phyloP scores from a whole-genome alignment of 208 protist species.

The Strigomonas culicis region DNA sequence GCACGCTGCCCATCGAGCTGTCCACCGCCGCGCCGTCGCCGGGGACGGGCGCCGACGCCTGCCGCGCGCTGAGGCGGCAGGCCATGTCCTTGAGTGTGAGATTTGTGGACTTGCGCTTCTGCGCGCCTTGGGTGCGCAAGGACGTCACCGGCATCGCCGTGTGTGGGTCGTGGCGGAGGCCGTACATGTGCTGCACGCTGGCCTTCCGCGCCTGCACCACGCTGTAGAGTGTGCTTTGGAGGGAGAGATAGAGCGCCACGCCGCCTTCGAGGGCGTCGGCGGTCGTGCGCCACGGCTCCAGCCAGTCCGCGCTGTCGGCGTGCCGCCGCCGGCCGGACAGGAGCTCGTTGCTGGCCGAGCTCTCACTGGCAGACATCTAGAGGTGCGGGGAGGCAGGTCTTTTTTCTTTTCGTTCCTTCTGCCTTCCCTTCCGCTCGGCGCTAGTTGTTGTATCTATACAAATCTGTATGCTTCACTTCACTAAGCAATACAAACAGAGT shows the following conservation, averaged over 20 bases:
- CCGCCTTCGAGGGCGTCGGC: constrained; percentile 33
- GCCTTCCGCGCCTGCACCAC: constrained; percentile 24
- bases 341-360: too few species aligned
- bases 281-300: constrained; percentile 49
- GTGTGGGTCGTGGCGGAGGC: constrained; percentile 6
- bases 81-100: constrained; percentile 4
- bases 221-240: constrained; percentile 32
- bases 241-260: constrained; percentile 32
- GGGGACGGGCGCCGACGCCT: constrained; percentile 9
- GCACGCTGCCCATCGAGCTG: too few species aligned
- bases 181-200: constrained; percentile 30
- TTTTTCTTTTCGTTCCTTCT: too few species aligned
- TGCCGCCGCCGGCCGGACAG: background rate
- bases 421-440: too few species aligned
- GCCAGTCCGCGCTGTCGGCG: constrained; percentile 17
- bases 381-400: too few species aligned
- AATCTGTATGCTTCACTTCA: background rate
- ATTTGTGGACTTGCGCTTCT: constrained; percentile 1
- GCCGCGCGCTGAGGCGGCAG: constrained; percentile 10
- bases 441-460: constrained; percentile 10
- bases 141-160: constrained; percentile 9
- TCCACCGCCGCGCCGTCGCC: too few species aligned
- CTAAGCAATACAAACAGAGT: constrained; percentile 7
- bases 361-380: too few species aligned
- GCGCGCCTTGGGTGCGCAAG: constrained; percentile 10